Percentiles rank a stretch among this genome's conserved stretches.
Conservation (phyloP, 2,329 filamentous ascomycete genomes). For the Xylariaceae sp. region DNA sequence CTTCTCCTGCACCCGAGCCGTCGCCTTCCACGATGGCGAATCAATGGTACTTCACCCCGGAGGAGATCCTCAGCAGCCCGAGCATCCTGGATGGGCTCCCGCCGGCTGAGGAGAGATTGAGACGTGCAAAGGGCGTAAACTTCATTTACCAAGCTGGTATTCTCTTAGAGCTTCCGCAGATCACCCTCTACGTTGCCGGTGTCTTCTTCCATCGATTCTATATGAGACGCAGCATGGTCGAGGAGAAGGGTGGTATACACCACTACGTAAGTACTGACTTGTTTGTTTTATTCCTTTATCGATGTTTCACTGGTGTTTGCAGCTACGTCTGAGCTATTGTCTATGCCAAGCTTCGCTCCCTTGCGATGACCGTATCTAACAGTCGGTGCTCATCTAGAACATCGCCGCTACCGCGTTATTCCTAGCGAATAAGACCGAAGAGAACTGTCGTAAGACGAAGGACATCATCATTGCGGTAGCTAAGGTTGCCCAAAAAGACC, state of each 20-base stretch:
- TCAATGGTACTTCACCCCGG: constrained; percentile 87
- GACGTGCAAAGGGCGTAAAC: constrained; percentile 86
- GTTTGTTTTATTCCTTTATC: neutral
- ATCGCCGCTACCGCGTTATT: constrained; percentile 90
- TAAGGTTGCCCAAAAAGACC: constrained; percentile 90
- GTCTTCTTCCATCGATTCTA: constrained; percentile 96
- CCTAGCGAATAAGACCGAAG: constrained; percentile 93
- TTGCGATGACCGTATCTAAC: constrained; percentile 14
- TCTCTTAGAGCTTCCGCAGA: constrained; percentile 84
- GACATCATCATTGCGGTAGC: constrained; percentile 91
- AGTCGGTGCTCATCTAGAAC: constrained; percentile 44
- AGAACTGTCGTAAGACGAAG: constrained; percentile 93
- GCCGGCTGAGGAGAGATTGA: constrained; percentile 69
- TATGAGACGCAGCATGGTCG: constrained; percentile 80
- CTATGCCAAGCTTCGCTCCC: neutral
- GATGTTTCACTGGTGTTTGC: neutral
- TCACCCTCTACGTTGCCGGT: constrained; percentile 85
- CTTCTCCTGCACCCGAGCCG: constrained; percentile 36
- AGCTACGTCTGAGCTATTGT: neutral
- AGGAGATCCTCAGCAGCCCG: constrained; percentile 77
- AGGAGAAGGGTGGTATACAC: constrained; percentile 71
- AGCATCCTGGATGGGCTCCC: constrained; percentile 78
- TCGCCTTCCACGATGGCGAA: constrained; percentile 35
- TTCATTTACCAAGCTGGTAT: constrained; percentile 95
- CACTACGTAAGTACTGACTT: constrained; percentile 64